These are phyloP conservation scores for Wickerhamiella allomyrinae DNA, from an alignment of 805 yeast species.

Conservation along the genomic window DNA sequence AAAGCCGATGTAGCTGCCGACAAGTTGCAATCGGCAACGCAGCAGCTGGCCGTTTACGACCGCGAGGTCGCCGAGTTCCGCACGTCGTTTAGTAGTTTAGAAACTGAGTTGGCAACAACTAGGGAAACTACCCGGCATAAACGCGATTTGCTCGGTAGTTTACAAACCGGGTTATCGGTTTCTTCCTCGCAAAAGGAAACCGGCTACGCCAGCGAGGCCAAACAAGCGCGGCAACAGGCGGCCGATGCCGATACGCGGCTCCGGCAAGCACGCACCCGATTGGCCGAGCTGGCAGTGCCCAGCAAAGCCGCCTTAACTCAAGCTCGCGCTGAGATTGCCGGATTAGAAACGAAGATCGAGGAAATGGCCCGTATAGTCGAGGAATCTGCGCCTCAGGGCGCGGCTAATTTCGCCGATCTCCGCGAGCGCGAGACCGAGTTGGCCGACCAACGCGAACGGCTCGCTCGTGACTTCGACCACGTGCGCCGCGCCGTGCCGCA, in stretches of 20 bases:
- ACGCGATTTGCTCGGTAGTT: conserved; percentile 12
- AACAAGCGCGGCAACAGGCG: conserved; percentile 10
- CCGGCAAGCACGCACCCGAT: not conserved
- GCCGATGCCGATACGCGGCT: conserved; percentile 3
- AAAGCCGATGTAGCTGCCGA: conserved; percentile 10
- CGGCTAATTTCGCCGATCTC: not conserved
- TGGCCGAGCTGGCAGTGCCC: not conserved
- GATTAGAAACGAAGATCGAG: not conserved
- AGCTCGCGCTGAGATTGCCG: not conserved
- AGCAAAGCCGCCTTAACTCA: not conserved
- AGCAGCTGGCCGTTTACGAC: conserved; percentile 17
- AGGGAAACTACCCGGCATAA: conserved; percentile 3
- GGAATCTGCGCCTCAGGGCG: not conserved
- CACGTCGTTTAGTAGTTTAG: conserved; percentile 3
- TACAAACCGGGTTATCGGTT: conserved; percentile 17
- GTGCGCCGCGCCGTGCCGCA: conserved; percentile 1
- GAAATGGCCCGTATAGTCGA: not conserved
- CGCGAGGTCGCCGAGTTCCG: conserved; percentile 2
- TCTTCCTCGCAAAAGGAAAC: conserved; percentile 15
- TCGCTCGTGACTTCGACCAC: not conserved
- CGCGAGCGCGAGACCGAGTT: not conserved
- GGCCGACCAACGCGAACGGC: not conserved
- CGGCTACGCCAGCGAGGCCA: conserved; percentile 15
- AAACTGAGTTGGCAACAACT: conserved; percentile 1
- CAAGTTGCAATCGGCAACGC: conserved; percentile 27